Evolutionary conservation across 306 rosid genomes (phyloP), one percentile per base, ranked within the genome.

Genomic region (Trifolium dubium): DNA sequence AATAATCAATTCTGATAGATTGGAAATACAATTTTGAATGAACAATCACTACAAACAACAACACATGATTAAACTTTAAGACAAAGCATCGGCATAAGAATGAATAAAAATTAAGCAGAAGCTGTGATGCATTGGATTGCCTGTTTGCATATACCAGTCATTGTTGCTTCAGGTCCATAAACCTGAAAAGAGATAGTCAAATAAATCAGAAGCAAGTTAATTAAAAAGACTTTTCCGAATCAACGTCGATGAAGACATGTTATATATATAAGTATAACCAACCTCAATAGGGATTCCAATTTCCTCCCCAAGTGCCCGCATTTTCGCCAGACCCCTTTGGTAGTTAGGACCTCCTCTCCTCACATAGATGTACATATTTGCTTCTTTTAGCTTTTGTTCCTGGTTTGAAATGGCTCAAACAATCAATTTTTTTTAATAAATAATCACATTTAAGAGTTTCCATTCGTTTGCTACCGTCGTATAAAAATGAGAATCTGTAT

Each of bases 281-380:
- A 93, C 98, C 99, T 94, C 98, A 67, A 94, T 92, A 6, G 99
- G 99, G 72, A 94, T 82, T 81, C 98, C 98, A 32, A 94, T 84
- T 79, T 94, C 96, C 56, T 94, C 90, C 17, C 93, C 99, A 64
- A 94, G 92, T 23, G 85, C 88, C 40, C 98, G 79, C 99, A 95
- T 95, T 79, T 90, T 95, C 6, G 97, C 93, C 14, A 95, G 89
- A 43, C 98, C 99, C 46, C 67, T 90, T 72, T 90, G 98, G 88
- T 92, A 95, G 89, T 95, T 92, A 31, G 99, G 99, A 81, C 99
- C 99, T 77, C 99, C 98, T 84, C 99, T 87, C 85, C 99, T 95
- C 74, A 92, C 99, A 55, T 92, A 95, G 4, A 95, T 84, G 77
- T 80, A 89, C 96, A 94, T 87, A 66, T 79, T 72, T 74, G 99